phyloP scores from a whole-genome alignment of 495 filamentous ascomycete species.

The Tuber indicum region DNA sequence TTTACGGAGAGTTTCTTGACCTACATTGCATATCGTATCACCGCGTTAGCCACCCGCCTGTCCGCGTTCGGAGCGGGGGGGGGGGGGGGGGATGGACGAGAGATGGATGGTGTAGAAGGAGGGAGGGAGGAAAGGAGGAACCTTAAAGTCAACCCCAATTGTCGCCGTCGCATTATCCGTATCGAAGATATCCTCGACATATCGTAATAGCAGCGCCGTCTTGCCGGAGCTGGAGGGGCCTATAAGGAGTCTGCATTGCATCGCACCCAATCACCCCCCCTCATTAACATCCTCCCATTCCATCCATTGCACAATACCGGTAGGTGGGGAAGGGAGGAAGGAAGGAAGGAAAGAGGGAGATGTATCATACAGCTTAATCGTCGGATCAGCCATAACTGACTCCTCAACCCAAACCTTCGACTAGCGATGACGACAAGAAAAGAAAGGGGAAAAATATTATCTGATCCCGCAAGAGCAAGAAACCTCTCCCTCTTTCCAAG shows the following conservation, averaged over 20 bases:
- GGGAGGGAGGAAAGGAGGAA: constrained; percentile 32
- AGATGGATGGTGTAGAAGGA: constrained; percentile 16
- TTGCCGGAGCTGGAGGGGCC: constrained; percentile 39
- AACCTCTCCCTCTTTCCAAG: background rate
- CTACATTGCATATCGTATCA: constrained; percentile 16
- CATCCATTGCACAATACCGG: background rate
- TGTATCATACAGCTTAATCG: constrained; percentile 34
- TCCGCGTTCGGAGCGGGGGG: constrained; percentile 19
- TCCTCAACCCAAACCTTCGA: background rate
- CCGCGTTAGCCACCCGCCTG: background rate
- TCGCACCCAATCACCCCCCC: background rate
- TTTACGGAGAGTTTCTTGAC: constrained; percentile 46
- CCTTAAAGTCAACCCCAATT: constrained; percentile 59
- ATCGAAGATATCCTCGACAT: constrained; percentile 58
- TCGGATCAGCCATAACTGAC: constrained; percentile 19
- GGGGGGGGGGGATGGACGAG: background rate
- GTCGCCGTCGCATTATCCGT: constrained; percentile 54
- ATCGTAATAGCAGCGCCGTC: constrained; percentile 46
- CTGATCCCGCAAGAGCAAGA: background rate
- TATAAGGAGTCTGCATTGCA: constrained; percentile 32
- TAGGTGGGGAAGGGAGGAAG: background rate
- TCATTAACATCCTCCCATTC: background rate
- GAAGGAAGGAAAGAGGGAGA: background rate
- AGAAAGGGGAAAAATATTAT: background rate
- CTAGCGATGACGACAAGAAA: background rate